These are phyloP conservation scores for Chlamydomonas sp. DNA, from an alignment of 139 green algal species.

Conservation along the genomic window DNA sequence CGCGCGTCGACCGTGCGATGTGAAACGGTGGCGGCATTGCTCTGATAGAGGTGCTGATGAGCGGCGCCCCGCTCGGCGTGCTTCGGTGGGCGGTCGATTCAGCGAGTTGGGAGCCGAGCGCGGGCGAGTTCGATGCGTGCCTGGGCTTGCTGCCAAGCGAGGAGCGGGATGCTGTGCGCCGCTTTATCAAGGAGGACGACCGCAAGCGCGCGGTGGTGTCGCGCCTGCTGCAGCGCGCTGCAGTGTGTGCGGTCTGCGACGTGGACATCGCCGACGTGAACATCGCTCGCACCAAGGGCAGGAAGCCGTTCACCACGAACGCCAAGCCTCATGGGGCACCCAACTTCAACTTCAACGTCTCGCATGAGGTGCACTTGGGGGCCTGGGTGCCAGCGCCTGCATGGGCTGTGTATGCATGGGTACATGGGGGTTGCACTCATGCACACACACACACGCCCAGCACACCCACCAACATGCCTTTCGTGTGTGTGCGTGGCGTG, in stretches of 20 bases:
- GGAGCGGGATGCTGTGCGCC: background rate
- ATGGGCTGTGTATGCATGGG: slow-evolving; percentile 5
- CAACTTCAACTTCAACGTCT: slow-evolving; percentile 36
- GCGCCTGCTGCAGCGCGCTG: slow-evolving; percentile 30
- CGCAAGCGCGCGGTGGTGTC: slow-evolving; percentile 37
- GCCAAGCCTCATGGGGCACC: background rate
- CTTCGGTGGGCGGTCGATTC: slow-evolving; percentile 20
- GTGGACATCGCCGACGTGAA: slow-evolving; percentile 20
- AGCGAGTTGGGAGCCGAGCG: slow-evolving; percentile 9
- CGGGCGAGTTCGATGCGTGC: slow-evolving; percentile 12
- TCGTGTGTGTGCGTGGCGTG: too few relatives aligned
- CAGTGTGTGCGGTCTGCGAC: slow-evolving; percentile 8
- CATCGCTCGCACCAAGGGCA: slow-evolving; percentile 43
- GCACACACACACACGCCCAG: background rate
- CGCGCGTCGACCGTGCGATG: too few relatives aligned
- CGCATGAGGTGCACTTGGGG: slow-evolving; percentile 23
- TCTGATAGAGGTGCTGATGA: too few relatives aligned
- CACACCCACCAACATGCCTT: slow-evolving; percentile 10
- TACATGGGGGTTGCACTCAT: background rate
- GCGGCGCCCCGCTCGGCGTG: too few relatives aligned
- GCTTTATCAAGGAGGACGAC: slow-evolving; percentile 23
- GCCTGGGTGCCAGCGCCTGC: background rate
- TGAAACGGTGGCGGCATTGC: too few relatives aligned
- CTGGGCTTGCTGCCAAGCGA: slow-evolving; percentile 7
- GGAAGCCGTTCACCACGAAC: slow-evolving; percentile 44